phyloP scores from a whole-genome alignment of 768 basidiomycete species.

The Galerina marginata region DNA sequence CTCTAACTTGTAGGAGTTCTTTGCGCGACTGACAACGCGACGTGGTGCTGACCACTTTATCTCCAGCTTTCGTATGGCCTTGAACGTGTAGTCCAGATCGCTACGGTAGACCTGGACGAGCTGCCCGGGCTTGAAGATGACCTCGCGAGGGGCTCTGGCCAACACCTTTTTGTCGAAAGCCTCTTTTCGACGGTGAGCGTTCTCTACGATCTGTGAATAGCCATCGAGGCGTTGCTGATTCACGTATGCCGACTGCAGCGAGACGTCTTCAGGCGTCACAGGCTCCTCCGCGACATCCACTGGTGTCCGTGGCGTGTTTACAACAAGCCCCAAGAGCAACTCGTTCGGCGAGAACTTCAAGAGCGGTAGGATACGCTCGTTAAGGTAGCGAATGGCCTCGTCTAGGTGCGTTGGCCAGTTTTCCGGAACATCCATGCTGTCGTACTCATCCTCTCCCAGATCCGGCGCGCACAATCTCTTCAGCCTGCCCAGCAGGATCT shows the following conservation, averaged over 20 bases:
- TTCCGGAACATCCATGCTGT: constrained; percentile 23
- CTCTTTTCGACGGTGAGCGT: constrained; percentile 15
- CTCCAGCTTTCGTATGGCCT: constrained; percentile 11
- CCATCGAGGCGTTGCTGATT: constrained; percentile 36
- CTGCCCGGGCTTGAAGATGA: constrained; percentile 5
- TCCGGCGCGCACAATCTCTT: constrained; percentile 38
- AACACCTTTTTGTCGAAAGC: constrained; percentile 4
- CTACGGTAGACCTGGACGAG: constrained; percentile 19
- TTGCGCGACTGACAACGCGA: constrained; percentile 2
- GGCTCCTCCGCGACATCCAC: background rate
- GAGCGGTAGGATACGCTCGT: constrained; percentile 30
- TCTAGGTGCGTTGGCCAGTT: constrained; percentile 40
- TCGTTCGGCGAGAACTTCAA: constrained; percentile 36
- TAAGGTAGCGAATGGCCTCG: constrained; percentile 28
- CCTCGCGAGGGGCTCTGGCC: background rate
- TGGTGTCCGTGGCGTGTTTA: constrained; percentile 30
- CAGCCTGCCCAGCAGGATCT: constrained; percentile 32
- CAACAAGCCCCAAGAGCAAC: constrained; percentile 32
- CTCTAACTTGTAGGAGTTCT: constrained; percentile 18
- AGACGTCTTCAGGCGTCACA: constrained; percentile 6
- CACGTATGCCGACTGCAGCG: constrained; percentile 31
- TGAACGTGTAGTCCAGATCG: constrained; percentile 18
- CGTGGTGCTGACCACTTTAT: constrained; percentile 21
- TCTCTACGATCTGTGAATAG: constrained; percentile 23
- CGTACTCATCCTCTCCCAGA: constrained; percentile 29